Evolutionary conservation across 495 filamentous ascomycete species (phyloP).

Genomic region (Pyrenula massariospora): DNA sequence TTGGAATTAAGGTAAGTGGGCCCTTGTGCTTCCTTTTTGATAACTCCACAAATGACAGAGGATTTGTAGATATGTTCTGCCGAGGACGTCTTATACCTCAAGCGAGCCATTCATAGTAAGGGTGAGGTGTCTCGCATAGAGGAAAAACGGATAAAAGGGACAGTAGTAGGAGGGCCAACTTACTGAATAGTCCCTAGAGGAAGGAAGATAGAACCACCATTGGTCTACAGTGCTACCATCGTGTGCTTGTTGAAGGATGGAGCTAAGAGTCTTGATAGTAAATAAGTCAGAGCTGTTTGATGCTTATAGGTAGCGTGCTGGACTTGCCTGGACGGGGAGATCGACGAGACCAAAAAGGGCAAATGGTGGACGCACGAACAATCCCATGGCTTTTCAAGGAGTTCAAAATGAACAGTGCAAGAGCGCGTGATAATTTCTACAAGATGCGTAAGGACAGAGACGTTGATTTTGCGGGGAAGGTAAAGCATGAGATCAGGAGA

Average conservation of each 20-base stretch:
- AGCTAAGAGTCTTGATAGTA: constrained; percentile 1
- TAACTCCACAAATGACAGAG: no score
- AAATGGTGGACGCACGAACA: constrained; percentile 3
- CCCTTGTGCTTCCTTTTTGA: no score
- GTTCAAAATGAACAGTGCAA: background rate
- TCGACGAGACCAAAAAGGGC: constrained; percentile 1
- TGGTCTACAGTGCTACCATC: constrained; percentile 3
- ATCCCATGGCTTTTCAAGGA: background rate
- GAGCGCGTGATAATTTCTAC: background rate
- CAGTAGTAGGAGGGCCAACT: background rate
- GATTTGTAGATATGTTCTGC: no score
- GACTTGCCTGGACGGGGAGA: constrained; percentile 1
- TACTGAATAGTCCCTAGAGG: background rate
- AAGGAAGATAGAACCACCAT: constrained; percentile 4
- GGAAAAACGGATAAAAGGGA: background rate
- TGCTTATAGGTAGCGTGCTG: background rate
- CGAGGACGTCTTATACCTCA: no score
- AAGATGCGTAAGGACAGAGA: no score
- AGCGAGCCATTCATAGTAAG: no score
- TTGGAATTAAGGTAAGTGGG: no score
- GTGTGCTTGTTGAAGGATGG: constrained; percentile 2
- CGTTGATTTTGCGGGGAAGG: no score
- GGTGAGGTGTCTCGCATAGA: no score
- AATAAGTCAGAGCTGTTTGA: background rate
- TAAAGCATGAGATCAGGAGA: no score